These are phyloP conservation scores for Leccinellum albellum DNA, from an alignment of 768 basidiomycete species.

Conservation along the genomic window DNA sequence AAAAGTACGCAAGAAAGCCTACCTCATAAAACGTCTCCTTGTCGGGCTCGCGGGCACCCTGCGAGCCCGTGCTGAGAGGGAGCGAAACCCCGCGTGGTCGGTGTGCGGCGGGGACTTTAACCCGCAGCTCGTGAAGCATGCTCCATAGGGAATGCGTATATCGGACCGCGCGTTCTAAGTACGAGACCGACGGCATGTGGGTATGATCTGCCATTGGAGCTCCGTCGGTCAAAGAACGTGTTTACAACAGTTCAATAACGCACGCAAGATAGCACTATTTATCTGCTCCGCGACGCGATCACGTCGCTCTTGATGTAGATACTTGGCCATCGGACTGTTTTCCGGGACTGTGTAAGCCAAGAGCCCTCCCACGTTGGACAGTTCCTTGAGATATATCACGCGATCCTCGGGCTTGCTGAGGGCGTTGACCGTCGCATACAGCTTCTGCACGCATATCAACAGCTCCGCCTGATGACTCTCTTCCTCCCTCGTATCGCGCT, in stretches of 20 bases:
- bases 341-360: constrained; percentile 84
- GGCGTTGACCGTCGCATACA: constrained; percentile 58
- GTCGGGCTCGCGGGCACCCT: constrained; percentile 25
- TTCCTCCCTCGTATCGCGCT: constrained; percentile 28
- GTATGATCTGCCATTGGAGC: constrained; percentile 41
- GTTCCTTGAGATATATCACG: constrained; percentile 61
- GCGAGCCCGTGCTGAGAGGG: constrained; percentile 34
- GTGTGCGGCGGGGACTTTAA: constrained; percentile 39
- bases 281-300: constrained; percentile 86
- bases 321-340: constrained; percentile 68
- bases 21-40: constrained; percentile 39
- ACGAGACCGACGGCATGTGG: constrained; percentile 50
- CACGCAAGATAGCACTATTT: constrained; percentile 80
- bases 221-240: constrained; percentile 1
- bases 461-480: constrained; percentile 45
- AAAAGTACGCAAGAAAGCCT: not conserved
- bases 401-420: constrained; percentile 56
- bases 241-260: constrained; percentile 28
- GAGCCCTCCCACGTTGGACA: constrained; percentile 69
- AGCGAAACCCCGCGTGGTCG: constrained; percentile 43
- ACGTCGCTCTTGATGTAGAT: constrained; percentile 72
- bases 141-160: constrained; percentile 64
- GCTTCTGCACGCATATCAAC: constrained; percentile 57
- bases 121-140: constrained; percentile 46
- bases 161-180: constrained; percentile 61